Conservation (phyloP, 495 filamentous ascomycete genomes). For the Lasiosphaeris hirsuta region DNA sequence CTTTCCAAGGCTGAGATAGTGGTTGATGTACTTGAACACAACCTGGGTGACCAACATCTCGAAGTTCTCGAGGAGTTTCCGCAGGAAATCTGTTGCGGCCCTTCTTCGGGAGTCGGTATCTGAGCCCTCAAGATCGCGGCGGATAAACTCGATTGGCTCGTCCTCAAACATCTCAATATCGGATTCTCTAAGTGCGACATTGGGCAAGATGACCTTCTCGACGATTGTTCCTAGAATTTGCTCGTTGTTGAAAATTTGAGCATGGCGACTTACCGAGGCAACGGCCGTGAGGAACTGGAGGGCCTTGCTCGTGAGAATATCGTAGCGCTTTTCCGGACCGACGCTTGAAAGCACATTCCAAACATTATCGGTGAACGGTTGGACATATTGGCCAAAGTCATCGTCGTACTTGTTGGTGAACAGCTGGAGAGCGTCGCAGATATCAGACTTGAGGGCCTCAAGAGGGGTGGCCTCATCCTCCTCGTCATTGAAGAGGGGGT, state of each 20-base stretch:
- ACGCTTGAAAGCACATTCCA: conserved; percentile 88
- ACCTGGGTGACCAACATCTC: conserved; percentile 77
- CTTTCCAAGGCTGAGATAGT: conserved; percentile 66
- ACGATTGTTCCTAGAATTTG: conserved; percentile 74
- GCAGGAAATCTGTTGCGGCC: conserved; percentile 90
- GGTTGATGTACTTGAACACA: conserved; percentile 75
- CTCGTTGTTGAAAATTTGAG: conserved; percentile 78
- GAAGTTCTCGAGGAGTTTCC: conserved; percentile 82
- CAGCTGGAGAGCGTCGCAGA: conserved; percentile 82
- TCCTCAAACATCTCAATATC: conserved; percentile 97
- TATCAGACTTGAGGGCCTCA: conserved; percentile 84
- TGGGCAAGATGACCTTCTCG: conserved; percentile 92
- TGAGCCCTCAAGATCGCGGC: conserved; percentile 91
- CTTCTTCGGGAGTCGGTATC: conserved; percentile 89
- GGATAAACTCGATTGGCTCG: conserved; percentile 97
- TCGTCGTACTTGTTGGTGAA: conserved; percentile 94
- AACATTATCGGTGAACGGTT: conserved; percentile 78
- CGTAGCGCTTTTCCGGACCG: conserved; percentile 85
- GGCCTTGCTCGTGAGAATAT: conserved; percentile 91
- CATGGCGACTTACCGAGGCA: conserved; percentile 70
- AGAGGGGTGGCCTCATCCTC: conserved; percentile 80
- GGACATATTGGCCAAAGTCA: conserved; percentile 74
- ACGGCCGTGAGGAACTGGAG: conserved; percentile 92
- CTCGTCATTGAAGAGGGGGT: conserved; percentile 73
- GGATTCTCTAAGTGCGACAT: conserved; percentile 82